phyloP scores from a whole-genome alignment of 306 rosid genomes.

The Quercus gilva region DNA sequence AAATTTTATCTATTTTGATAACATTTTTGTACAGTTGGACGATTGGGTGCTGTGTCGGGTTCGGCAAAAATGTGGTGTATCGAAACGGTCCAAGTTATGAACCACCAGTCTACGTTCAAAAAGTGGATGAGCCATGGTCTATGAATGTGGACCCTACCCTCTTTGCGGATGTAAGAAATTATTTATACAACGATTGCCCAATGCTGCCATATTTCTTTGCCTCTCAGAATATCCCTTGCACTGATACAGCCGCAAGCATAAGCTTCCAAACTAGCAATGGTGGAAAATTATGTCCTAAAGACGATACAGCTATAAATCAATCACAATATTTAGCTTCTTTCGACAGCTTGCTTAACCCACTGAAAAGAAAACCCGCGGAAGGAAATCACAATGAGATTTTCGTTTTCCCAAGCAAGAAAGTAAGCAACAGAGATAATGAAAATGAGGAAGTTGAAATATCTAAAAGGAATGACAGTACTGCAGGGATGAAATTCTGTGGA shows the following conservation, averaged over 20 bases:
- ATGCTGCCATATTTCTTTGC: slow-evolving; percentile 64
- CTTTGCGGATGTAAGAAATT: slow-evolving; percentile 34
- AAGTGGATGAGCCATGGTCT: slow-evolving; percentile 21
- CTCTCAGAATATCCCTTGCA: slow-evolving; percentile 29
- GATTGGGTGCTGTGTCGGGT: slow-evolving; percentile 79
- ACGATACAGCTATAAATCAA: slow-evolving; percentile 13
- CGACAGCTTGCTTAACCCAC: slow-evolving; percentile 30
- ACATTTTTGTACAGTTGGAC: slow-evolving; percentile 48
- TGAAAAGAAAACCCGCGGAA: slow-evolving; percentile 40
- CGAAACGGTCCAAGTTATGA: slow-evolving; percentile 32
- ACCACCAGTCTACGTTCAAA: slow-evolving; percentile 26
- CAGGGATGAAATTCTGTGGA: slow-evolving; percentile 11
- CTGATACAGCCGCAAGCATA: slow-evolving; percentile 33
- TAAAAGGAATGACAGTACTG: background rate
- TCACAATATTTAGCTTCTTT: slow-evolving; percentile 28
- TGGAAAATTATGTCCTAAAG: slow-evolving; percentile 16
- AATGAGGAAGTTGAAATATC: slow-evolving; percentile 14
- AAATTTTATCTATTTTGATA: no score
- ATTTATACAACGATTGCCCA: slow-evolving; percentile 45
- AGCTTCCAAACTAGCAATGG: slow-evolving; percentile 20
- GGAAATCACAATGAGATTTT: slow-evolving; percentile 20
- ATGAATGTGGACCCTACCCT: slow-evolving; percentile 26
- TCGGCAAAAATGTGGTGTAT: slow-evolving; percentile 35
- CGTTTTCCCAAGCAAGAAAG: slow-evolving; percentile 28
- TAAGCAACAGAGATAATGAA: background rate